phyloP scores from a whole-genome alignment of 768 basidiomycete species.

The Auricularia sp. region DNA sequence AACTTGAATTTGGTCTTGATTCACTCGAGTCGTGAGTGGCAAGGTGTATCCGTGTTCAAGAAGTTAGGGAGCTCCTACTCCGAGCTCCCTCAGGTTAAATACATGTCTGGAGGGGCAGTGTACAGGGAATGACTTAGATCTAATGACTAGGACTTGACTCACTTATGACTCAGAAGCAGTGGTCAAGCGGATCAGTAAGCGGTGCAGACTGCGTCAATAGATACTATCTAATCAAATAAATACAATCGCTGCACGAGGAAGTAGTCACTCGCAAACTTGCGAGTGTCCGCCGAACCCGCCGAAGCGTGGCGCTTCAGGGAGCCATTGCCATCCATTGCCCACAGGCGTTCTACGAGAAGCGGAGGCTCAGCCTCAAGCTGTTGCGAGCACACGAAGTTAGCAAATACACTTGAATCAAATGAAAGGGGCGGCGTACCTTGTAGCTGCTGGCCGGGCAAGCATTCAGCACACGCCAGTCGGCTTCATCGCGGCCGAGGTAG shows the following conservation, averaged over 20 bases:
- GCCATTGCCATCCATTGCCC: conserved; percentile 12
- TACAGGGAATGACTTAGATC: too few species aligned
- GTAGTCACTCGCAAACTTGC: neutral
- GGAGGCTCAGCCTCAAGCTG: neutral
- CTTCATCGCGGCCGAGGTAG: conserved; percentile 11
- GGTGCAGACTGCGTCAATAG: too few species aligned
- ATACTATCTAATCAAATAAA: neutral
- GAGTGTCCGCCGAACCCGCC: neutral
- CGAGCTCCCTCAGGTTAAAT: too few species aligned
- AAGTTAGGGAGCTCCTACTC: too few species aligned
- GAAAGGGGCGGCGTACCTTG: neutral
- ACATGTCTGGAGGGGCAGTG: too few species aligned
- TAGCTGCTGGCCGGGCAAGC: conserved; percentile 11
- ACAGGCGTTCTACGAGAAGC: conserved; percentile 2
- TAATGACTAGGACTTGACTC: too few species aligned
- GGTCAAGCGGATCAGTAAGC: too few species aligned
- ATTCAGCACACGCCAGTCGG: conserved; percentile 11
- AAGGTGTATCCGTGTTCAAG: too few species aligned
- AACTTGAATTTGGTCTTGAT: too few species aligned
- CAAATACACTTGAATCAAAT: neutral
- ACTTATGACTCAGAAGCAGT: too few species aligned
- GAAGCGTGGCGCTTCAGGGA: conserved; percentile 8
- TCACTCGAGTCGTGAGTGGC: too few species aligned
- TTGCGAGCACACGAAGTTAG: neutral
- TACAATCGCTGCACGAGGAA: neutral